phyloP scores from a whole-genome alignment of 257 asterid genomes.

The Solanum chaucha region DNA sequence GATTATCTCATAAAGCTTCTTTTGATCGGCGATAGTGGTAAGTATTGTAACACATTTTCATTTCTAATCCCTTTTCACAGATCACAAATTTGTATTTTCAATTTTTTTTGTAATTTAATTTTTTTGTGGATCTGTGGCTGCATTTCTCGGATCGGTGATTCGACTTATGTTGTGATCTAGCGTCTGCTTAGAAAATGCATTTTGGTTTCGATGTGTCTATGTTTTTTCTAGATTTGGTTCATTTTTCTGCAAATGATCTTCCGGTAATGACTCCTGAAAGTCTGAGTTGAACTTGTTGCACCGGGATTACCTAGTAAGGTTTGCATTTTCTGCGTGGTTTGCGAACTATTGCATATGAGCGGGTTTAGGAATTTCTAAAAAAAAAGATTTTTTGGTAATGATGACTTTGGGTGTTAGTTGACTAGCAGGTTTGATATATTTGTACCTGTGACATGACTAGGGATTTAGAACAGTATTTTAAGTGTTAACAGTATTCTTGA shows the following conservation, averaged over 20 bases:
- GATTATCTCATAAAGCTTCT: conserved; percentile 22
- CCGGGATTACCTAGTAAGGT: not conserved
- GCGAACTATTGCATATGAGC: not conserved
- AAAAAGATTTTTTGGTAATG: not conserved
- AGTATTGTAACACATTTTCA: not conserved
- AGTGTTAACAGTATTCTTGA: not conserved
- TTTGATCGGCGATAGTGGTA: conserved; percentile 17
- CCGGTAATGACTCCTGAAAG: not conserved
- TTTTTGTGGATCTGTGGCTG: not conserved
- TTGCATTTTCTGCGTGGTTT: not conserved
- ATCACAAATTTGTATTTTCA: not conserved
- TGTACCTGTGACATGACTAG: not conserved
- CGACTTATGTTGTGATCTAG: not conserved
- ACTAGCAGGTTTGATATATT: not conserved
- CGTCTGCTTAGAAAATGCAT: not conserved
- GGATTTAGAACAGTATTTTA: not conserved
- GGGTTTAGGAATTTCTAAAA: not conserved
- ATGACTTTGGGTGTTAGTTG: not conserved
- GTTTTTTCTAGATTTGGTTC: not conserved
- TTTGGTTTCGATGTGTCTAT: not conserved
- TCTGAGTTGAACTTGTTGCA: not conserved
- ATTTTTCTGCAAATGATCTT: not conserved
- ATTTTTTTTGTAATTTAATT: not conserved
- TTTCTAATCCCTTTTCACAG: not conserved
- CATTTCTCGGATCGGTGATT: not conserved